Percentiles rank a stretch among this genome's conserved stretches.
Evolutionary conservation across 768 basidiomycete genomes (phyloP).

Genomic region (Mycena pura): DNA sequence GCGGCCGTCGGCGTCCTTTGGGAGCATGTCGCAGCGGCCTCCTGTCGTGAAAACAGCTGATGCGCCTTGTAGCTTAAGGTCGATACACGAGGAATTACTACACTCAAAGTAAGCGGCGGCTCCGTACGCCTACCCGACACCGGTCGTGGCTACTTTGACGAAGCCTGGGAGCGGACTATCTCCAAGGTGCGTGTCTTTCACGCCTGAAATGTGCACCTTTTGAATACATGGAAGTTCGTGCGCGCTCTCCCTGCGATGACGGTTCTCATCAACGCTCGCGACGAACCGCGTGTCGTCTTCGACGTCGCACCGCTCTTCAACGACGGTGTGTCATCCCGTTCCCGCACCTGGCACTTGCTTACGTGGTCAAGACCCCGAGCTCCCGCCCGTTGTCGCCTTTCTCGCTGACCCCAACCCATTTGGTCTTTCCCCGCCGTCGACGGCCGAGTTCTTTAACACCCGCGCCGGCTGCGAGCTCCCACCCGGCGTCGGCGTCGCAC

Average conservation of each 20-base stretch:
- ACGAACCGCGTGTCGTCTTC: constrained; percentile 28
- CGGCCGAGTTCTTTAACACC: constrained; percentile 12
- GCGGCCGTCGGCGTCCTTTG: too few relatives aligned
- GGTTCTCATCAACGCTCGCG: constrained; percentile 25
- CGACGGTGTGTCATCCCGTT: not conserved
- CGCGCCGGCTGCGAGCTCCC: not conserved
- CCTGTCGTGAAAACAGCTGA: too few relatives aligned
- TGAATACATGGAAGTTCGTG: constrained; percentile 25
- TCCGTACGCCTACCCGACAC: constrained; percentile 1
- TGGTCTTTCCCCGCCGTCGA: constrained; percentile 8
- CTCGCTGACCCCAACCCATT: constrained; percentile 14
- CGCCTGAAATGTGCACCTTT: too few relatives aligned
- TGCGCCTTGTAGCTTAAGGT: not conserved
- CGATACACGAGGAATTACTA: constrained; percentile 11
- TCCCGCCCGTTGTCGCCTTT: too few relatives aligned
- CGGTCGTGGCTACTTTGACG: constrained; percentile 23
- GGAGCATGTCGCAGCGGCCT: too few relatives aligned
- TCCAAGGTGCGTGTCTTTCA: constrained; percentile 2
- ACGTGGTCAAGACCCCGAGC: too few relatives aligned
- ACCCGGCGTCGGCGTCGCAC: not conserved
- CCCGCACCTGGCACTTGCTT: too few relatives aligned
- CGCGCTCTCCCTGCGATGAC: constrained; percentile 15
- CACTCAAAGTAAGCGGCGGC: constrained; percentile 6
- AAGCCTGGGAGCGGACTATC: constrained; percentile 16
- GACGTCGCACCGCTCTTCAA: constrained; percentile 7